phyloP scores from a whole-genome alignment of 2,329 filamentous ascomycete species.

The Dactylellina haptotyla region DNA sequence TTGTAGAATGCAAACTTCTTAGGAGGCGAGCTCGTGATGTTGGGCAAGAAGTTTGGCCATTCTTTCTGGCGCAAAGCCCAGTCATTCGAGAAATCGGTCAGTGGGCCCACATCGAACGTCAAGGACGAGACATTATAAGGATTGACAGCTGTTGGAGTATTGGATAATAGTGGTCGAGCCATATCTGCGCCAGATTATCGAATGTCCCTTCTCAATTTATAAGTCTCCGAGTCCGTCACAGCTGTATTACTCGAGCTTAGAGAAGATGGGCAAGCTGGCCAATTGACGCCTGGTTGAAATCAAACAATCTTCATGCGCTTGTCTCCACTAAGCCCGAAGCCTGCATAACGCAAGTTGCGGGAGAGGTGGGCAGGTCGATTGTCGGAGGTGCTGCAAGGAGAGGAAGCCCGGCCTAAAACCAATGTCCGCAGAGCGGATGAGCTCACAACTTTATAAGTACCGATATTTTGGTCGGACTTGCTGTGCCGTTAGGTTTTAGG shows the following conservation, averaged over 20 bases:
- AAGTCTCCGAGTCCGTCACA: not conserved
- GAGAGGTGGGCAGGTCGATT: constrained; percentile 33
- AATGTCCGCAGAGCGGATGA: constrained; percentile 11
- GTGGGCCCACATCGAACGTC: constrained; percentile 49
- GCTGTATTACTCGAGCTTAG: constrained; percentile 34
- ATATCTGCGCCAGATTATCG: constrained; percentile 27
- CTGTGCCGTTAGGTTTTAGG: constrained; percentile 11
- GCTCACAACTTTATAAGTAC: constrained; percentile 41
- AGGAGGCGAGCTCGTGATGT: constrained; percentile 36
- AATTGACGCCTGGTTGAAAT: constrained; percentile 10
- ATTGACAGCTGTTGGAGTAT: constrained; percentile 46
- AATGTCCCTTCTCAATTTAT: constrained; percentile 2
- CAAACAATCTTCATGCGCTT: constrained; percentile 39
- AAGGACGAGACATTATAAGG: constrained; percentile 49
- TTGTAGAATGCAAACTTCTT: constrained; percentile 55
- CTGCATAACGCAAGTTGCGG: constrained; percentile 41
- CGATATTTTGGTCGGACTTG: constrained; percentile 2
- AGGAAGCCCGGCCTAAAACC: constrained; percentile 27
- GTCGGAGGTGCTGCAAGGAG: constrained; percentile 49
- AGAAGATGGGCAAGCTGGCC: constrained; percentile 23
- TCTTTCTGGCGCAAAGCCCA: constrained; percentile 53
- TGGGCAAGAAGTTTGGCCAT: constrained; percentile 52
- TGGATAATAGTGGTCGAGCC: constrained; percentile 41
- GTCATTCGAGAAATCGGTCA: constrained; percentile 53
- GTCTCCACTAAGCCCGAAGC: constrained; percentile 39